Percentiles rank a stretch among this genome's conserved stretches.
phyloP scores from a whole-genome alignment of 805 yeast species.

The Alloascoidea hylecoeti region DNA sequence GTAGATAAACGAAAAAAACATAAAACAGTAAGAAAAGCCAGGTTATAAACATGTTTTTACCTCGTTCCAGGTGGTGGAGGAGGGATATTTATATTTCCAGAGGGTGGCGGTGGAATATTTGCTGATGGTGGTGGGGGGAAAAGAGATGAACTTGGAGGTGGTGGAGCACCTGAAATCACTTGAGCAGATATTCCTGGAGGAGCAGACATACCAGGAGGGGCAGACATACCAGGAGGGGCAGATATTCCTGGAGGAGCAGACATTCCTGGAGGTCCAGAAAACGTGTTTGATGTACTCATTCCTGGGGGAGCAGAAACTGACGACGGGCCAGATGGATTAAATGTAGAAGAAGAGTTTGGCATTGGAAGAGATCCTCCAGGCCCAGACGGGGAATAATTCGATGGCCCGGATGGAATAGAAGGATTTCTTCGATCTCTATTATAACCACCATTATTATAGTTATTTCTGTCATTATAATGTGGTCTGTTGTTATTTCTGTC shows the following conservation, averaged over 20 bases:
- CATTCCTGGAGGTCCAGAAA: slow-evolving; percentile 14
- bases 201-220: slow-evolving; percentile 9
- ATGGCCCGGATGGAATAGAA: slow-evolving; percentile 3
- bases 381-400: slow-evolving; percentile 5
- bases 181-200: slow-evolving; percentile 19
- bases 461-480: background rate
- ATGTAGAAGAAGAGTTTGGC: slow-evolving; percentile 4
- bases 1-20: too few relatives aligned
- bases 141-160: slow-evolving; percentile 8
- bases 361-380: slow-evolving; percentile 5
- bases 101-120: slow-evolving; percentile 6
- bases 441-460: slow-evolving; percentile 3
- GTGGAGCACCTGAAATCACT: slow-evolving; percentile 14
- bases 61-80: slow-evolving; percentile 10
- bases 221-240: slow-evolving; percentile 16
- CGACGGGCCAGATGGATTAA: slow-evolving; percentile 8
- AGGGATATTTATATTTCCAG: slow-evolving; percentile 4
- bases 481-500: background rate
- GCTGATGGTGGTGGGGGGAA: slow-evolving; percentile 12
- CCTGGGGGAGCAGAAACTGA: slow-evolving; percentile 14
- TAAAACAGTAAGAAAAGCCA: slow-evolving; percentile 1
- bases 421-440: slow-evolving; percentile 2
- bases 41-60: slow-evolving; percentile 6
- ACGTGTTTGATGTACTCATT: slow-evolving; percentile 11
- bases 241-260: slow-evolving; percentile 11